Evolutionary conservation across 352 stramenopile genomes (phyloP), one percentile per base, ranked within the genome.

Genomic region (Vaucheria bursata): DNA sequence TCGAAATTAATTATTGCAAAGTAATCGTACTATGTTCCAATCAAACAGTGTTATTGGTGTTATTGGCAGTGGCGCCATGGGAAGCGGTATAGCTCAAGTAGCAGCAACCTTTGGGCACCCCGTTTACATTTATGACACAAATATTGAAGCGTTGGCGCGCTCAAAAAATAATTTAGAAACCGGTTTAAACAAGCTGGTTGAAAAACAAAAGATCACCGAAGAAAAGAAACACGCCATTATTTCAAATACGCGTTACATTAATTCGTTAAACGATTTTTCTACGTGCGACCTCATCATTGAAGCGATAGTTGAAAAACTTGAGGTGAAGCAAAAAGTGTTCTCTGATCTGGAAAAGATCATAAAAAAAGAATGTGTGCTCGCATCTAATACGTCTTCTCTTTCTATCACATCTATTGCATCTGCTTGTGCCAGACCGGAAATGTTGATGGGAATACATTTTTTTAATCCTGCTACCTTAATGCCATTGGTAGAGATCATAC

Each of bases 401-500:
- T 59, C 45, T 18, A 59, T 59, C 18, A 59, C 45, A 18, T 59
- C 45, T 59, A 59, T 59, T 59, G 45, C 45, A 18, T 59, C 45
- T 18, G 18, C 45, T 18, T 59, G 45, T 25, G 25, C 25, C 45
- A 59, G 25, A 25, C 45, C 45, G 12, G 45, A 59, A 59, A 18
- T 18, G 12, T 18, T 59, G 18, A 59, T 59, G 18, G 45, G 45
- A 18, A 59, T 59, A 18, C 45, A 59, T 25, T 59, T 59, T 59
- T 59, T 59, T 59, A 59, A 59, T 59, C 45, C 45, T 25, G 45
- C 45, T 18, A 59, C 45, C 25, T 59, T 59, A 59, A 59, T 59
- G 45, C 45, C 45, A 18, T 59, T 59, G 45, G 45, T 59, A 59
- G 45, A 59, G 25, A 59, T 59, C 25, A 59, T 59, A 18, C 45